phyloP scores from a whole-genome alignment of 495 filamentous ascomycete species.

The Cladorrhinum samala region DNA sequence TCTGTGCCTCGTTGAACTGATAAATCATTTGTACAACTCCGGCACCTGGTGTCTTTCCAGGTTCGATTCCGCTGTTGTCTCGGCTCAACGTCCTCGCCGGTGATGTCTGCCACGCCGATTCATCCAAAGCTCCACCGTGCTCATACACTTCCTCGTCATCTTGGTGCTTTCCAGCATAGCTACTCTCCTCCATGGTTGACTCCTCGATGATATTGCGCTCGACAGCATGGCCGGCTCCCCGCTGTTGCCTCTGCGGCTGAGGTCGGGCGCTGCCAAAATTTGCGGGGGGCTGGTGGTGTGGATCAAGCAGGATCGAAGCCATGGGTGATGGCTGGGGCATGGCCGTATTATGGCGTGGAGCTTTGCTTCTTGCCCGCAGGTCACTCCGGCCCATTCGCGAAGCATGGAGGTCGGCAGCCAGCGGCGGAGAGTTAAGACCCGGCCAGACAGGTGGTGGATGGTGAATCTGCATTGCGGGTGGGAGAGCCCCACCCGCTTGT shows the following conservation, averaged over 20 bases:
- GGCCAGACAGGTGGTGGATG: conserved; percentile 78
- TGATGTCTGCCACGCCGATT: conserved; percentile 51
- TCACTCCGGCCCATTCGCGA: conserved; percentile 43
- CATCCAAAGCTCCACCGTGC: conserved; percentile 37
- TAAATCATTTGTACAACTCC: conserved; percentile 83
- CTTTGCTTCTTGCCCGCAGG: conserved; percentile 20
- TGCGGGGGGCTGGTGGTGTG: conserved; percentile 71
- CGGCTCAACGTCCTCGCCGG: conserved; percentile 34
- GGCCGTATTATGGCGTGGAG: conserved; percentile 29
- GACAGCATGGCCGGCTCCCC: conserved; percentile 36
- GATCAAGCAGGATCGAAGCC: conserved; percentile 74
- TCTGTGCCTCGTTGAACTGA: conserved; percentile 82
- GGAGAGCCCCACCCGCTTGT: conserved; percentile 42
- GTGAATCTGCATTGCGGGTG: conserved; percentile 55
- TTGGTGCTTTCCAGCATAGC: conserved; percentile 68
- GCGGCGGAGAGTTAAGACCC: conserved; percentile 57
- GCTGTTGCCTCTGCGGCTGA: conserved; percentile 32
- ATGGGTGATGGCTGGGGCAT: conserved; percentile 47
- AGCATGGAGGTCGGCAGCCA: conserved; percentile 48
- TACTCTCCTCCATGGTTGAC: conserved; percentile 43
- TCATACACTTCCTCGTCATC: conserved; percentile 57
- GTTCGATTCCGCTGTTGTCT: conserved; percentile 32
- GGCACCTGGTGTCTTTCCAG: conserved; percentile 36
- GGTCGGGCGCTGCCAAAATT: not conserved
- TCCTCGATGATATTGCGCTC: conserved; percentile 44